phyloP scores from a whole-genome alignment of 768 basidiomycete genomes.

The Lactifluus pinguis region DNA sequence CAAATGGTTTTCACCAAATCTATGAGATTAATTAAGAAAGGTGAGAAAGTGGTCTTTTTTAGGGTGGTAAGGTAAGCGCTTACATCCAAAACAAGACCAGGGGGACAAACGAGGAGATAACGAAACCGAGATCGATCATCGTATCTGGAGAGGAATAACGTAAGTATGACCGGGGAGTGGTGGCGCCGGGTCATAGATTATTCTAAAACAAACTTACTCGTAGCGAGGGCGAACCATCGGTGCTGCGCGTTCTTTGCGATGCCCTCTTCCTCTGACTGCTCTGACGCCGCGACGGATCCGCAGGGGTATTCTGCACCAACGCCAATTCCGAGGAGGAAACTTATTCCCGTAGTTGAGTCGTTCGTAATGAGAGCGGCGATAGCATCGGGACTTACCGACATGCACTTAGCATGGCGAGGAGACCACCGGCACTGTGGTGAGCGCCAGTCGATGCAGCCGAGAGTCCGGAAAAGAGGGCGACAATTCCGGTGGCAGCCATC shows the following conservation, averaged over 20 bases:
- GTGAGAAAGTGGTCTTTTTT: background rate
- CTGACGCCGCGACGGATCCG: slow-evolving; percentile 81
- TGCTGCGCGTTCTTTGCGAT: slow-evolving; percentile 77
- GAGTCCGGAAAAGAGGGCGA: slow-evolving; percentile 74
- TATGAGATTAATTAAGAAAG: slow-evolving; percentile 23
- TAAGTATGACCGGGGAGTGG: background rate
- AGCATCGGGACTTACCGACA: slow-evolving; percentile 46
- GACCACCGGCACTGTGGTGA: slow-evolving; percentile 55
- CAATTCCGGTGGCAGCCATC: slow-evolving; percentile 79
- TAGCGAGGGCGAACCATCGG: slow-evolving; percentile 80
- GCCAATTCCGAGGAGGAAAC: slow-evolving; percentile 84
- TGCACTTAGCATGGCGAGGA: slow-evolving; percentile 69
- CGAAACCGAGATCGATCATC: slow-evolving; percentile 85
- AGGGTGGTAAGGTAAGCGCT: slow-evolving; percentile 22
- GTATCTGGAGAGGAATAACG: slow-evolving; percentile 36
- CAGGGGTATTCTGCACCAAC: slow-evolving; percentile 87
- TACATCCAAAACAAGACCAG: slow-evolving; percentile 86
- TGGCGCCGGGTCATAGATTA: background rate
- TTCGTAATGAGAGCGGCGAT: background rate
- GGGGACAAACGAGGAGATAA: slow-evolving; percentile 71
- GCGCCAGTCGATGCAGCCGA: slow-evolving; percentile 80
- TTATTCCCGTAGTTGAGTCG: slow-evolving; percentile 22
- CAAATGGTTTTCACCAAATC: slow-evolving; percentile 71
- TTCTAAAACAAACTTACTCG: slow-evolving; percentile 45
- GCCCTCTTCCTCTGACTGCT: slow-evolving; percentile 78